phyloP scores from a whole-genome alignment of 225 moss, liverwort and hornwort species.

The Bryoerythrophyllum caledonicum region DNA sequence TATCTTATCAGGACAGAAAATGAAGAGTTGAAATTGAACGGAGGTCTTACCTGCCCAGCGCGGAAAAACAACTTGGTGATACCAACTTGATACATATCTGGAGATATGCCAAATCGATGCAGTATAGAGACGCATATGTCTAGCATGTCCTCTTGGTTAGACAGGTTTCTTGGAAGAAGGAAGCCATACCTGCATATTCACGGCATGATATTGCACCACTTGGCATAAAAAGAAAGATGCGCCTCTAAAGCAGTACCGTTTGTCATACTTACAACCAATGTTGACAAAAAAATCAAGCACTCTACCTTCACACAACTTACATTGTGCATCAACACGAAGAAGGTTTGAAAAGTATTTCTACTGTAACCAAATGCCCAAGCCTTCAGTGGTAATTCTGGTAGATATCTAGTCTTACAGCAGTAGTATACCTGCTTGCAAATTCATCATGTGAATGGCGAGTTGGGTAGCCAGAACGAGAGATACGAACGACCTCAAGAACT shows the following conservation, averaged over 20 bases:
- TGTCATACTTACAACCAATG: not conserved
- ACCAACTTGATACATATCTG: slow-evolving; percentile 99
- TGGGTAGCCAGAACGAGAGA: slow-evolving; percentile 98
- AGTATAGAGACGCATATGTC: slow-evolving; percentile 81
- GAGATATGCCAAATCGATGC: slow-evolving; percentile 92
- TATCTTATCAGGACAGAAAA: slow-evolving; percentile 7
- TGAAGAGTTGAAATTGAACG: not conserved
- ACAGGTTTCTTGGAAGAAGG: slow-evolving; percentile 74
- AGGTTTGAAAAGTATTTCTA: not conserved
- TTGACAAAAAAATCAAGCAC: not conserved
- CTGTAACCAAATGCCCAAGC: not conserved
- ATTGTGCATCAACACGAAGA: not conserved
- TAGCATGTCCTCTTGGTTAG: slow-evolving; percentile 67
- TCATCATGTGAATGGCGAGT: slow-evolving; percentile 92
- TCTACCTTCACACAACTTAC: not conserved
- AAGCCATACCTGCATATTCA: slow-evolving; percentile 87
- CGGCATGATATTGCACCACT: slow-evolving; percentile 11
- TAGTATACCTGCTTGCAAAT: slow-evolving; percentile 81
- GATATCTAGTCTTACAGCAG: not conserved
- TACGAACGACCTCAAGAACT: slow-evolving; percentile 98
- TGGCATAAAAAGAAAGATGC: not conserved
- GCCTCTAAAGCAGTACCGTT: not conserved
- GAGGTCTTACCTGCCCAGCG: slow-evolving; percentile 80
- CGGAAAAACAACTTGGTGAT: slow-evolving; percentile 95
- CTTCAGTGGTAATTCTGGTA: not conserved